Evolutionary conservation across 306 rosid genomes (phyloP).

Genomic region (Prunus davidiana): DNA sequence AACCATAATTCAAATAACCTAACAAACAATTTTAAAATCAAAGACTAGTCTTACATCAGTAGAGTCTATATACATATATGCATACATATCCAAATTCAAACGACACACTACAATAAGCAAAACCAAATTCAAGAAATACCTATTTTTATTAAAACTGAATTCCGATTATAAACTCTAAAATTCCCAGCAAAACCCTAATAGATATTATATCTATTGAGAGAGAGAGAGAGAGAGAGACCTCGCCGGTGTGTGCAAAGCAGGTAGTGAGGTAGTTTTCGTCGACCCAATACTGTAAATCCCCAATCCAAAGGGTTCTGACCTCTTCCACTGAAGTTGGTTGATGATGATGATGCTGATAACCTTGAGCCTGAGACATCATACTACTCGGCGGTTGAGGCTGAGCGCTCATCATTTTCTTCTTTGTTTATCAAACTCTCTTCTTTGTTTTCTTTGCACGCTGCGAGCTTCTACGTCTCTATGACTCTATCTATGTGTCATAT

Average conservation of each 20-base stretch:
- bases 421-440: background rate
- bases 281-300: slow-evolving; percentile 92
- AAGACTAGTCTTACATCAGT: background rate
- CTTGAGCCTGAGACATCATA: slow-evolving; percentile 33
- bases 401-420: slow-evolving; percentile 2
- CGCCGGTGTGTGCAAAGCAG: slow-evolving; percentile 87
- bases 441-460: too few relatives aligned
- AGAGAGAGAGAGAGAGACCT: slow-evolving; percentile 29
- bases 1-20: background rate
- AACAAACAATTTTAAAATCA: background rate
- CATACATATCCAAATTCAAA: background rate
- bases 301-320: slow-evolving; percentile 90
- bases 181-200: background rate
- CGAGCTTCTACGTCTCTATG: too few relatives aligned
- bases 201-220: background rate
- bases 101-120: background rate
- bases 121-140: background rate
- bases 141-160: background rate
- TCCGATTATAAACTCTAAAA: background rate
- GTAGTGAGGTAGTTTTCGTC: slow-evolving; percentile 68
- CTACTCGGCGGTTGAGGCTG: slow-evolving; percentile 10
- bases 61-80: background rate
- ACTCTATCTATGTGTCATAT: too few relatives aligned
- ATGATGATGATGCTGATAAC: slow-evolving; percentile 30
- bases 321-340: slow-evolving; percentile 61